These are phyloP conservation scores for Tolypocladium ovalisporum DNA, from an alignment of 2,329 filamentous ascomycete genomes.

Conservation along the genomic window DNA sequence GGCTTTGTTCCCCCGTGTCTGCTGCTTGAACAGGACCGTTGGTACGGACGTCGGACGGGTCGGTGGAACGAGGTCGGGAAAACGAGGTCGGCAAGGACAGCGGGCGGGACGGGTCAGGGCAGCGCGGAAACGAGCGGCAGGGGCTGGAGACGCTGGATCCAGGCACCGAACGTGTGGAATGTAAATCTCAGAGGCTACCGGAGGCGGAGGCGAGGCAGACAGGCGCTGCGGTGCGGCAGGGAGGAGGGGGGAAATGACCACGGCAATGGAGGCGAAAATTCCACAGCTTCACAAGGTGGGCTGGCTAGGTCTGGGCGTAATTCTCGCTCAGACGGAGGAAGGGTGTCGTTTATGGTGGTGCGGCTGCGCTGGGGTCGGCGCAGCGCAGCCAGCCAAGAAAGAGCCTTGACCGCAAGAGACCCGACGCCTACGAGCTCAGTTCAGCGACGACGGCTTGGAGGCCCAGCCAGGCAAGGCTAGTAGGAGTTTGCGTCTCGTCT, in stretches of 20 bases:
- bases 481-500: not conserved
- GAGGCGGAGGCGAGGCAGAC: not conserved
- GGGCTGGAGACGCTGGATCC: not conserved
- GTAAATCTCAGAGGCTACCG: conserved; percentile 1
- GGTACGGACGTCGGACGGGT: not conserved
- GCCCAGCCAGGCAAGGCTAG: not conserved
- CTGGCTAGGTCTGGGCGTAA: not conserved
- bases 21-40: not conserved
- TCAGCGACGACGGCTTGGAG: not conserved
- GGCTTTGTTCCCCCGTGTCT: not conserved
- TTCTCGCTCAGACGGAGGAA: not conserved
- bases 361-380: not conserved
- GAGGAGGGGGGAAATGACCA: conserved; percentile 1
- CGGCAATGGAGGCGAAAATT: conserved; percentile 2
- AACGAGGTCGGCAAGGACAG: not conserved
- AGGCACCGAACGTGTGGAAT: not conserved
- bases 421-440: not conserved
- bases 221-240: not conserved
- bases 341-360: not conserved
- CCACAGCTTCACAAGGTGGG: not conserved
- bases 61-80: not conserved
- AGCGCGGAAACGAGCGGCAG: conserved; percentile 3
- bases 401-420: not conserved
- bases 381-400: not conserved
- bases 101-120: not conserved